phyloP scores from a whole-genome alignment of 306 rosid species.

The Purshia tridentata region DNA sequence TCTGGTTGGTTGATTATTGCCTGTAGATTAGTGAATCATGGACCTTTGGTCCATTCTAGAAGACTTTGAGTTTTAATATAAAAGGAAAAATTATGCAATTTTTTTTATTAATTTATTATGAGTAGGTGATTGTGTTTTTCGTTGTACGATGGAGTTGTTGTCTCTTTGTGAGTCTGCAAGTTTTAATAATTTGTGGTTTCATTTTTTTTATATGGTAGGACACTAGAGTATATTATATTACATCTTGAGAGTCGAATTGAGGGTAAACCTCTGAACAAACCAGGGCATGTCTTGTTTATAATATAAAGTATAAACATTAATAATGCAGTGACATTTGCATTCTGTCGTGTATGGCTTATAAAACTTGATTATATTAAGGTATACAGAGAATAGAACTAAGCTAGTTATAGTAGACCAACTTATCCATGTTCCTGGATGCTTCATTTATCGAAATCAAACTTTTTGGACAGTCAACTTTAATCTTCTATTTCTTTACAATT shows the following conservation, averaged over 20 bases:
- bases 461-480: slow-evolving; percentile 19
- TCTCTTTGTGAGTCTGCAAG: slow-evolving; percentile 23
- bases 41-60: slow-evolving; percentile 34
- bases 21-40: slow-evolving; percentile 13
- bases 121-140: slow-evolving; percentile 26
- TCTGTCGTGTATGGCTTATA: slow-evolving; percentile 16
- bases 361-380: slow-evolving; percentile 17
- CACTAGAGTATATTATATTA: slow-evolving; percentile 6
- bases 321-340: slow-evolving; percentile 23
- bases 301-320: slow-evolving; percentile 1
- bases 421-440: slow-evolving; percentile 24
- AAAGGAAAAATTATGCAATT: background rate
- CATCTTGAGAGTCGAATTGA: slow-evolving; percentile 7
- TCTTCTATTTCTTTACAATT: background rate
- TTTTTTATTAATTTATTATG: background rate
- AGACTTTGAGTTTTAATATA: slow-evolving; percentile 3
- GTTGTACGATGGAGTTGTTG: slow-evolving; percentile 35
- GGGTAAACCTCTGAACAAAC: slow-evolving; percentile 33
- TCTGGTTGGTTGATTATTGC: slow-evolving; percentile 11
- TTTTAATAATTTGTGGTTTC: slow-evolving; percentile 13
- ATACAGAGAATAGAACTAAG: background rate
- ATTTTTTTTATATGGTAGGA: slow-evolving; percentile 1
- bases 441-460: slow-evolving; percentile 17
- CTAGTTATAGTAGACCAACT: background rate
- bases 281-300: slow-evolving; percentile 31